phyloP scores from a whole-genome alignment of 2,329 filamentous ascomycete genomes.

The Claviceps pusilla region DNA sequence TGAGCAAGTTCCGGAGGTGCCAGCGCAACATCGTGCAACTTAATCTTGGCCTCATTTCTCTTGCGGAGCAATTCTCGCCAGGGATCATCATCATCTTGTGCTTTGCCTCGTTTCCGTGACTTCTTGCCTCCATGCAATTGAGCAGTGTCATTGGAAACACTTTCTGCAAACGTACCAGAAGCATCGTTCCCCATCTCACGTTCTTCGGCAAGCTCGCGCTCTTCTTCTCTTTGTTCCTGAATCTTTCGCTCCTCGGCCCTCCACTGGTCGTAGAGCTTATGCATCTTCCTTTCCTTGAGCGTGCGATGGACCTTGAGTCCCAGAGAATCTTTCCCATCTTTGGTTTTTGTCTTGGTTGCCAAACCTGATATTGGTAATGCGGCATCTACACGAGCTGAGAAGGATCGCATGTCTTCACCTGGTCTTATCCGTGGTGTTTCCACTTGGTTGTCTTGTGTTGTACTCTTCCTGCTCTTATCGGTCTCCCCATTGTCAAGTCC shows the following conservation, averaged over 20 bases:
- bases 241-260: constrained; percentile 49
- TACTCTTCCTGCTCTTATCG: constrained; percentile 9
- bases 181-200: constrained; percentile 46
- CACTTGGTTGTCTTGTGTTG: constrained; percentile 9
- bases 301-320: constrained; percentile 57
- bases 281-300: constrained; percentile 71
- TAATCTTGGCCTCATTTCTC: constrained; percentile 39
- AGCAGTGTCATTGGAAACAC: constrained; percentile 27
- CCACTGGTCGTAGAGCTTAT: constrained; percentile 67
- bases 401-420: constrained; percentile 71
- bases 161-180: constrained; percentile 22
- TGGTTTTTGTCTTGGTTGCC: constrained; percentile 41
- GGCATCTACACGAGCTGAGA: constrained; percentile 68
- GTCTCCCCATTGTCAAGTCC: constrained; percentile 56
- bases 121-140: constrained; percentile 18
- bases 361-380: constrained; percentile 64
- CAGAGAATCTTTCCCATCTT: constrained; percentile 45
- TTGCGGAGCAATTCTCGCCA: constrained; percentile 61
- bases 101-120: constrained; percentile 22
- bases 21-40: constrained; percentile 46
- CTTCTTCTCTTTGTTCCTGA: constrained; percentile 49
- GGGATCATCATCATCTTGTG: constrained; percentile 53
- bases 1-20: constrained; percentile 65
- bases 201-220: constrained; percentile 48
- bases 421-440: constrained; percentile 58